These are phyloP conservation scores for Ganoderma sinense DNA, from an alignment of 1,284 basidiomycete genomes.

Conservation along the genomic window DNA sequence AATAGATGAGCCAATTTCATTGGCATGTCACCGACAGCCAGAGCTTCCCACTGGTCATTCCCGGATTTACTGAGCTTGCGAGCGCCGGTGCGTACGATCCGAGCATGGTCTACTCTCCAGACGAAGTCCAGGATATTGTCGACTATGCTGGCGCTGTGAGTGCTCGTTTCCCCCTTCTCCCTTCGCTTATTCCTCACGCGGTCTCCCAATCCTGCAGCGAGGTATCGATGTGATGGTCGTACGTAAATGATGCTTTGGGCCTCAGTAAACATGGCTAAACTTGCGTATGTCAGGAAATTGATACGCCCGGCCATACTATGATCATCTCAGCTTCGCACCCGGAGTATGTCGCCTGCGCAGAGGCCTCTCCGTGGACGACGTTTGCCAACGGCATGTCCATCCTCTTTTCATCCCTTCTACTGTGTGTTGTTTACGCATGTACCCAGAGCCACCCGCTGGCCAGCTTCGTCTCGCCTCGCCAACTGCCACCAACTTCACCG, in stretches of 20 bases:
- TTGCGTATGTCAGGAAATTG: conserved; percentile 49
- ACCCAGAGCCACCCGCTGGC: conserved; percentile 76
- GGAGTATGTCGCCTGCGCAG: conserved; percentile 76
- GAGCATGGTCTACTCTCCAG: conserved; percentile 61
- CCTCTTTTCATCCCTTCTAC: neutral
- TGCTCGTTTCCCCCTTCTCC: conserved; percentile 1
- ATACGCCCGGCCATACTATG: conserved; percentile 84
- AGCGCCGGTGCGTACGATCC: conserved; percentile 72
- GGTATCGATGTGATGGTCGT: conserved; percentile 80
- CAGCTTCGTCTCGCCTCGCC: conserved; percentile 74
- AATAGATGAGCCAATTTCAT: conserved; percentile 72
- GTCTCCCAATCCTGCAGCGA: conserved; percentile 50
- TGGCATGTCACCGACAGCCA: conserved; percentile 83
- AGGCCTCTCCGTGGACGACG: conserved; percentile 65
- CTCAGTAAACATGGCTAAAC: neutral
- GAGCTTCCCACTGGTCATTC: conserved; percentile 77
- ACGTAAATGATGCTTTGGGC: neutral
- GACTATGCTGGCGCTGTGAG: conserved; percentile 75
- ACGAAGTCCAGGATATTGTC: conserved; percentile 69
- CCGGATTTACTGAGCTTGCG: conserved; percentile 67
- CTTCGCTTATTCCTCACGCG: neutral
- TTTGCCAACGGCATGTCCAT: conserved; percentile 60
- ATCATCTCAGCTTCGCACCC: conserved; percentile 70
- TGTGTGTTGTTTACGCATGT: neutral
- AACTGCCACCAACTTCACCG: conserved; percentile 51